These are phyloP conservation scores for Drechslerella coelobrocha DNA, from an alignment of 2,329 filamentous ascomycete species.

Conservation along the genomic window DNA sequence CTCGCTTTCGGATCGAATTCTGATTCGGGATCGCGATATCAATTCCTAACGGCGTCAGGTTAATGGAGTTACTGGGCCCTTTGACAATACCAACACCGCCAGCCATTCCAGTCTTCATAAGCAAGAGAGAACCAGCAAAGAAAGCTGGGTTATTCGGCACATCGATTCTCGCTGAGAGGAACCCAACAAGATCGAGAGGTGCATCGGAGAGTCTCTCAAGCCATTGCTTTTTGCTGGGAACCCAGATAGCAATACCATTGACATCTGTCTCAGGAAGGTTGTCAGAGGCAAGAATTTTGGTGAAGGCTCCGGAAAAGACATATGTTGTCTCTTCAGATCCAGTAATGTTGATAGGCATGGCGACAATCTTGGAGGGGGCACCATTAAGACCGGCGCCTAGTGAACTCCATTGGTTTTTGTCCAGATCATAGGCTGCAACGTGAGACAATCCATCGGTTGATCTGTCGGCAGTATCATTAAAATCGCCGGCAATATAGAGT, in stretches of 20 bases:
- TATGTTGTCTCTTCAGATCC: conserved; percentile 75
- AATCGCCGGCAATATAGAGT: conserved; percentile 84
- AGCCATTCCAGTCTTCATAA: conserved; percentile 73
- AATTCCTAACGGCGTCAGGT: conserved; percentile 64
- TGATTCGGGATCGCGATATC: conserved; percentile 60
- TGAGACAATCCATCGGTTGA: conserved; percentile 72
- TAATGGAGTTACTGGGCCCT: conserved; percentile 56
- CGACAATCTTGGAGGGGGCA: conserved; percentile 74
- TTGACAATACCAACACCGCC: conserved; percentile 71
- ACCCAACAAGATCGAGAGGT: conserved; percentile 72
- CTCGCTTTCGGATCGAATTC: conserved; percentile 59
- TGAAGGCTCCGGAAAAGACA: conserved; percentile 80
- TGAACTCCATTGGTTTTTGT: conserved; percentile 73
- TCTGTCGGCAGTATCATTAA: conserved; percentile 73
- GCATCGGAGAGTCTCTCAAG: conserved; percentile 75
- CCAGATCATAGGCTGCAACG: conserved; percentile 76
- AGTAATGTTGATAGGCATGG: conserved; percentile 80
- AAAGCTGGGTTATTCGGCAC: conserved; percentile 70
- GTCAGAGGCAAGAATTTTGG: conserved; percentile 72
- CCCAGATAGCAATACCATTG: conserved; percentile 86
- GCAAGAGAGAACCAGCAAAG: conserved; percentile 82
- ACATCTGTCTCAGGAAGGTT: conserved; percentile 68
- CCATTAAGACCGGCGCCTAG: conserved; percentile 88
- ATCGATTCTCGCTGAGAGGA: conserved; percentile 74
- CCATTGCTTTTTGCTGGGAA: conserved; percentile 85